A percentile compares a stretch with the other conserved stretches of the same genome.
These are phyloP conservation scores for Aspergillus udagawae DNA, from an alignment of 2,329 filamentous ascomycete genomes.

Conservation along the genomic window DNA sequence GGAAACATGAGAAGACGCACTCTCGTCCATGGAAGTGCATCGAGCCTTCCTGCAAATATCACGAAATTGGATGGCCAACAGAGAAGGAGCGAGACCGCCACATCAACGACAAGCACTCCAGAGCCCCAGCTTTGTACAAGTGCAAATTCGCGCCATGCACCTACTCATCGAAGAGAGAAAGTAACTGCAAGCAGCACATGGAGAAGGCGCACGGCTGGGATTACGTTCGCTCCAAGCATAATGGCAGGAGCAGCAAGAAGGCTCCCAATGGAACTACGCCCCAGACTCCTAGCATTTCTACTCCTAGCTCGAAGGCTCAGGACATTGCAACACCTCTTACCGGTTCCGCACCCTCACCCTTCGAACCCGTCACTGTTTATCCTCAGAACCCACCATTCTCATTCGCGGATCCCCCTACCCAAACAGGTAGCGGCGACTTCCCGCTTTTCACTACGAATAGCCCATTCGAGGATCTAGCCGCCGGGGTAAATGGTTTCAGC, in stretches of 20 bases:
- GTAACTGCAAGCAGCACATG: constrained; percentile 98
- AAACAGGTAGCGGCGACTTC: constrained; percentile 21
- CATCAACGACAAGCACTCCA: constrained; percentile 91
- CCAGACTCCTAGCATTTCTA: constrained; percentile 59
- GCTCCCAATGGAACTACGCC: constrained; percentile 51
- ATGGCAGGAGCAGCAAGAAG: constrained; percentile 59
- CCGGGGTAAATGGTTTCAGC: constrained; percentile 17
- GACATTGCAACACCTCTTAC: constrained; percentile 49
- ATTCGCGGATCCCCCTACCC: constrained; percentile 25
- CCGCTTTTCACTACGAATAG: constrained; percentile 20
- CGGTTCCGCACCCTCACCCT: constrained; percentile 27
- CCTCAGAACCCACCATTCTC: constrained; percentile 19
- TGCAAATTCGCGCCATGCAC: constrained; percentile 80
- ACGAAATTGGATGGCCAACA: constrained; percentile 86
- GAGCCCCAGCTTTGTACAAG: constrained; percentile 72
- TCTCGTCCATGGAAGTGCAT: constrained; percentile 94
- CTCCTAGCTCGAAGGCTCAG: constrained; percentile 55
- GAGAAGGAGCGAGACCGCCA: constrained; percentile 97
- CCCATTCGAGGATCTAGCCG: constrained; percentile 11
- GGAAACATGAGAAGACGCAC: constrained; percentile 96
- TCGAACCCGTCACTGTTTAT: constrained; percentile 9
- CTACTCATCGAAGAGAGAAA: constrained; percentile 92
- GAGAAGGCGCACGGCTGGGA: constrained; percentile 90
- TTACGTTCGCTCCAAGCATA: constrained; percentile 91
- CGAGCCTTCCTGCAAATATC: constrained; percentile 79